Percentiles rank a stretch among this genome's conserved stretches.
phyloP scores from a whole-genome alignment of 345 rosid species.

The Gossypium herbaceum region DNA sequence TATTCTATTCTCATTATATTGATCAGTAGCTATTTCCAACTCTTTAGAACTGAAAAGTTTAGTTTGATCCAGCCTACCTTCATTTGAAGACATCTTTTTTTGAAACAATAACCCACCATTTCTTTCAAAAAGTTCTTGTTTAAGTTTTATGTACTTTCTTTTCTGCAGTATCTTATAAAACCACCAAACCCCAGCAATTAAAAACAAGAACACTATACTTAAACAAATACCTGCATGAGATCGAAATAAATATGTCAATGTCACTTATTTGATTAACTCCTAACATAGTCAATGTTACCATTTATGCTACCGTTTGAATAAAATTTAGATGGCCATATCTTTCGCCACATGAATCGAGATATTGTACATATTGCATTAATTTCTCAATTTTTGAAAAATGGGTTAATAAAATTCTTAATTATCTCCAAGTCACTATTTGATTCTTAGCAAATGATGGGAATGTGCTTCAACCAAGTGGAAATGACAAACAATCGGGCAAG shows the following conservation, averaged over 20 bases:
- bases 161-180: not conserved
- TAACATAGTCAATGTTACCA: no score
- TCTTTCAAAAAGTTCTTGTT: not conserved
- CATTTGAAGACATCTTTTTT: not conserved
- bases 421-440: no score
- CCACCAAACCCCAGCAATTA: not conserved
- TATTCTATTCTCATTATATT: not conserved
- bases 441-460: no score
- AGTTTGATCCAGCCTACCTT: not conserved
- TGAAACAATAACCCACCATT: conserved; percentile 2
- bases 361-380: no score
- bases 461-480: no score
- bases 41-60: not conserved
- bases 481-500: no score
- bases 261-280: no score
- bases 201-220: not conserved
- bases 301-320: no score
- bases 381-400: no score
- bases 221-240: not conserved
- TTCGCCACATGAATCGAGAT: no score
- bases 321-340: no score
- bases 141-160: not conserved
- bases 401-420: no score
- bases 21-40: not conserved
- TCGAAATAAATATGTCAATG: not conserved